Conservation (phyloP, 768 basidiomycete species). For the Russula earlei region DNA sequence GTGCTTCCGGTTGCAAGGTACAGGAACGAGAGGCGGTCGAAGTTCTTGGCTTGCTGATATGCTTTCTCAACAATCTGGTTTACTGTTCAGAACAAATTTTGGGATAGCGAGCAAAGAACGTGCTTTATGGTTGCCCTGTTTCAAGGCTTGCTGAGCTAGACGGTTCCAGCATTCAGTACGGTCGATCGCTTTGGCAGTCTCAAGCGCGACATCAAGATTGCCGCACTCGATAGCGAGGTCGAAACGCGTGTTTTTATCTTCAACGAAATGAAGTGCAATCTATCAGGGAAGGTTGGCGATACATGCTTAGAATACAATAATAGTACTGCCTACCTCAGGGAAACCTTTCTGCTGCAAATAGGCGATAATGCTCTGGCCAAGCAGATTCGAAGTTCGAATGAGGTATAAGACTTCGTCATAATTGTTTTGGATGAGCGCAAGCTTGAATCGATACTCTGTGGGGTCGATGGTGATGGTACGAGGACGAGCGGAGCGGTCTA, state of each 20-base stretch:
- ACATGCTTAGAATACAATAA: background rate
- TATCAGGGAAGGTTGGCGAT: constrained; percentile 23
- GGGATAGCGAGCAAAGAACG: background rate
- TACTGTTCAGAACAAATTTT: constrained; percentile 4
- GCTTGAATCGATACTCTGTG: constrained; percentile 97
- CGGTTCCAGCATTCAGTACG: constrained; percentile 89
- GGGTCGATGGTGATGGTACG: constrained; percentile 96
- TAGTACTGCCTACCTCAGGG: constrained; percentile 60
- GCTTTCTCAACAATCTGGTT: constrained; percentile 90
- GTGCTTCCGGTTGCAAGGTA: constrained; percentile 89
- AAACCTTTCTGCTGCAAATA: constrained; percentile 98
- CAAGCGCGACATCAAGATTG: constrained; percentile 91
- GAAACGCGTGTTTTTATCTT: constrained; percentile 95
- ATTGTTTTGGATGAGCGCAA: constrained; percentile 88
- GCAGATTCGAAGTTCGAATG: constrained; percentile 87
- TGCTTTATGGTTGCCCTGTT: constrained; percentile 96
- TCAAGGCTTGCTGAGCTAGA: constrained; percentile 89
- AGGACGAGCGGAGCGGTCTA: constrained; percentile 91
- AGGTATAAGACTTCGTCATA: constrained; percentile 97
- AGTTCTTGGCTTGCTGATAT: constrained; percentile 96
- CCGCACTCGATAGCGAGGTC: constrained; percentile 98
- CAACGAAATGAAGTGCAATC: constrained; percentile 98
- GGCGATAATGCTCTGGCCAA: constrained; percentile 96
- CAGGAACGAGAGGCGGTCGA: constrained; percentile 94
- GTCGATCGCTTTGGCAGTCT: constrained; percentile 83